Evolutionary conservation across 2,329 filamentous ascomycete species (phyloP), one percentile per base, ranked within the genome.

Genomic region (Fusarium concolor): DNA sequence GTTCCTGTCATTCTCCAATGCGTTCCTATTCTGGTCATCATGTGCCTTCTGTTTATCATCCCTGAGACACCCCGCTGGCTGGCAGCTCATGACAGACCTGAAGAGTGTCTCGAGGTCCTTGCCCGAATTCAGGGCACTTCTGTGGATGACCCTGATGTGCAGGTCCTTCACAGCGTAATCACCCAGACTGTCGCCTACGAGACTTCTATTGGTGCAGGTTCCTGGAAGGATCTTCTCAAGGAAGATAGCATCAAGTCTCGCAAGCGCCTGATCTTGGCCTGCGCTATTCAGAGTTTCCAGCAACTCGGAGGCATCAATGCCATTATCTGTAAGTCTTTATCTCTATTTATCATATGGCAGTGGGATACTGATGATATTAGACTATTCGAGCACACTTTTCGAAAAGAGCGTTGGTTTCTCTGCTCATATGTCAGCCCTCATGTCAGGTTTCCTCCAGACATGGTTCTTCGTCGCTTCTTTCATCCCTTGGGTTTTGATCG

Each of bases 391-490:
- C 15, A 82, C 84, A 0, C 70, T 86, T 1, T 83, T 86, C 53
- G 76, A 84, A 52, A 71, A 79, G 18, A 83, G 80, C 18, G 76
- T 86, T 4, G 77, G 79, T 1, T 79, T 83, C 50, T 72, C 71
- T 18, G 70, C 78, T 2, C 78, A 81, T 42, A 79, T 85, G 71
- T 81, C 85, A 5, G 76, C 83, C 5, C 76, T 87, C 33, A 83
- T 87, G 74, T 83, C 83, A n/a, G 84, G 84, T 33, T 82, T 85
- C 64, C 76, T 86, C 14, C 82, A 85, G 72, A 85, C 83, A 0
- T 83, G 78, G 78, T 80, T 79, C 56, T 81, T 81, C 55, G 28
- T 77, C 12, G 78, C 78, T 3, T 80, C 77, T 10, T 79, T 76
- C 28, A 81, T 84, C 42, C 83, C 67, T 14, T 70, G 67, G 67